phyloP scores from a whole-genome alignment of 805 yeast species.

The Candida silvatica region DNA sequence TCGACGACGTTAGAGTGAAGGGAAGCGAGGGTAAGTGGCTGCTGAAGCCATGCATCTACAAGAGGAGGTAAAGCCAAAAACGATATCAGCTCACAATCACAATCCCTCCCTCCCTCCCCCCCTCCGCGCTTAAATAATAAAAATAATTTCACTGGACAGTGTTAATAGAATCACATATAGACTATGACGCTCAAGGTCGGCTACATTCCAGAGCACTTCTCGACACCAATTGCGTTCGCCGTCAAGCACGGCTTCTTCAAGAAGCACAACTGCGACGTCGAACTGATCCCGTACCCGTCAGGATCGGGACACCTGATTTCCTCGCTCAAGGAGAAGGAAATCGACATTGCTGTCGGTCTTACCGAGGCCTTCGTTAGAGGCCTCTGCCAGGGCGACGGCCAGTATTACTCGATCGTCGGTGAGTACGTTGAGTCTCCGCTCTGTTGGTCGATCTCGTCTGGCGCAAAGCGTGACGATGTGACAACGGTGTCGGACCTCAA shows the following conservation, averaged over 20 bases:
- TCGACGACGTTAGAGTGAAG: constrained; percentile 43
- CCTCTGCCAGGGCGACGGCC: constrained; percentile 56
- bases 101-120: no score
- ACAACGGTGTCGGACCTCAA: constrained; percentile 39
- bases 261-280: constrained; percentile 38
- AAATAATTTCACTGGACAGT: no score
- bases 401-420: constrained; percentile 56
- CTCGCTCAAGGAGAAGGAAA: constrained; percentile 49
- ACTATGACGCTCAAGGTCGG: constrained; percentile 46
- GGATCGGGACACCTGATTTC: constrained; percentile 87
- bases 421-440: constrained; percentile 83
- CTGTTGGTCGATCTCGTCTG: constrained; percentile 87
- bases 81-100: no score
- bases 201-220: constrained; percentile 85
- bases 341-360: constrained; percentile 80
- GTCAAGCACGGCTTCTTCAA: constrained; percentile 46
- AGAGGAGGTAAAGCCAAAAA: constrained; percentile 66
- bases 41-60: constrained; percentile 92
- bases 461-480: constrained; percentile 49
- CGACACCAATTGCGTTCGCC: constrained; percentile 80
- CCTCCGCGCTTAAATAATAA: no score
- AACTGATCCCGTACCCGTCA: constrained; percentile 64
- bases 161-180: not conserved
- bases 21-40: constrained; percentile 80
- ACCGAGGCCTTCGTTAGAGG: constrained; percentile 91